Evolutionary conservation across 768 basidiomycete species (phyloP).

Genomic region (Pleurotus platypus): DNA sequence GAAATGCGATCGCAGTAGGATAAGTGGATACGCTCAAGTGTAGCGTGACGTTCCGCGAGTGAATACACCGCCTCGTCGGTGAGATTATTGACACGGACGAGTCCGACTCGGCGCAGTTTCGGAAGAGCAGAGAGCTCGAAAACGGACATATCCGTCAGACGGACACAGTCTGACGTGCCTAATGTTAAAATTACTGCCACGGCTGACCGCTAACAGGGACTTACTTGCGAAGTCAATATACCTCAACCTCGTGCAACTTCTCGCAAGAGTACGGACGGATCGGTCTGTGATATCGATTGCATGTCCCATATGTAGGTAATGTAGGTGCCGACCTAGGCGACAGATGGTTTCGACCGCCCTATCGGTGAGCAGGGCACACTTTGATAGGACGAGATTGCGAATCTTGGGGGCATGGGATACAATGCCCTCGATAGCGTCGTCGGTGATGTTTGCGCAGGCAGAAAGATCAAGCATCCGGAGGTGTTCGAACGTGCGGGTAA

Average conservation of each 20-base stretch:
- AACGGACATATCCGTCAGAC: slow-evolving; percentile 91
- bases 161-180: slow-evolving; percentile 64
- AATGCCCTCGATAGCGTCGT: slow-evolving; percentile 81
- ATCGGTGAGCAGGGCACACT: slow-evolving; percentile 79
- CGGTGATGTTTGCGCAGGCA: slow-evolving; percentile 75
- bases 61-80: slow-evolving; percentile 93
- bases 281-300: slow-evolving; percentile 86
- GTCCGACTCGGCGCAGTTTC: slow-evolving; percentile 90
- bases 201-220: slow-evolving; percentile 24
- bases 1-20: slow-evolving; percentile 97
- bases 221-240: slow-evolving; percentile 96
- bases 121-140: slow-evolving; percentile 85
- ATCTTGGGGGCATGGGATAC: slow-evolving; percentile 79
- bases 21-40: slow-evolving; percentile 92
- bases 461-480: slow-evolving; percentile 93
- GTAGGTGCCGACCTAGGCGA: slow-evolving; percentile 84
- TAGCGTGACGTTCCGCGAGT: slow-evolving; percentile 78
- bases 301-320: slow-evolving; percentile 95
- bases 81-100: slow-evolving; percentile 88
- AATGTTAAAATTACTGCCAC: not conserved
- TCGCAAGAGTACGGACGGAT: slow-evolving; percentile 78
- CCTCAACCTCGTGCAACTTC: slow-evolving; percentile 83
- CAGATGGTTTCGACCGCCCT: slow-evolving; percentile 80
- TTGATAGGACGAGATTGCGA: slow-evolving; percentile 82
- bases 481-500: slow-evolving; percentile 69